Base-by-base conservation (phyloP, 352 stramenopile genomes). In the Pythium diclinum region DNA sequence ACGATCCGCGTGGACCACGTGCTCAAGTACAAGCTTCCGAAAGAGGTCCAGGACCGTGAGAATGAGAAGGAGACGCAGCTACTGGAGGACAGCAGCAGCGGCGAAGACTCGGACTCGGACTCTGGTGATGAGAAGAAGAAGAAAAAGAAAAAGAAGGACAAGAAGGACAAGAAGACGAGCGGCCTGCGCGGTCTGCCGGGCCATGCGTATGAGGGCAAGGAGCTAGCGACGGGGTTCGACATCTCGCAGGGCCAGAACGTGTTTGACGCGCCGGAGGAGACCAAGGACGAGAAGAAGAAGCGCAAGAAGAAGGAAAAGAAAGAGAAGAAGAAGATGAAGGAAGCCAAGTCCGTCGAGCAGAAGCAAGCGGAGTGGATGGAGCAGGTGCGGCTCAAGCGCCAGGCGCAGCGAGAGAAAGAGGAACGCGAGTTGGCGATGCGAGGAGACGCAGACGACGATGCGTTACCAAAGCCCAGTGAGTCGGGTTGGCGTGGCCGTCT, bases 1-100 rank as follows among this genome's bases (percentile, higher is more conserved):
- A 94, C 91, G 21, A 72, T 99, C 23, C 83, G 96, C 34, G 94
- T 99, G 42, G 97, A 99, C 85, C 97, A 99, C 78, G 92, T 98
- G 46, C 93, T 99, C 62, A 97, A 98, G 67, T 99, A 99, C 88
- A 91, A 97, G 60, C 80, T 98, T 64, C 96, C 96, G 33, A 96
- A 96, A 65, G 86, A 95, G 59, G 75, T 97, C 17, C 91, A 92
- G 52, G 82, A 94, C 49, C 77, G 85, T 48, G 89, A 95, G 59
- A 81, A 89, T 56, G 78, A 81, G 63, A 73, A 78, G 16, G 73
- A 80, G 4, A 57, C 68, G 52, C 56, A 36, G 28, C 62, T 74
- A 28, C 63, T 69, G 11, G 63, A 68, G 7, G 51, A 51, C n/a
- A 63, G 59, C 49, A 59, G 33, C 30, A 59, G 32, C 33, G 54